A percentile compares a stretch with the other conserved stretches of the same genome.
phyloP scores from a whole-genome alignment of 2,329 filamentous ascomycete genomes.

The Nemania diffusa region DNA sequence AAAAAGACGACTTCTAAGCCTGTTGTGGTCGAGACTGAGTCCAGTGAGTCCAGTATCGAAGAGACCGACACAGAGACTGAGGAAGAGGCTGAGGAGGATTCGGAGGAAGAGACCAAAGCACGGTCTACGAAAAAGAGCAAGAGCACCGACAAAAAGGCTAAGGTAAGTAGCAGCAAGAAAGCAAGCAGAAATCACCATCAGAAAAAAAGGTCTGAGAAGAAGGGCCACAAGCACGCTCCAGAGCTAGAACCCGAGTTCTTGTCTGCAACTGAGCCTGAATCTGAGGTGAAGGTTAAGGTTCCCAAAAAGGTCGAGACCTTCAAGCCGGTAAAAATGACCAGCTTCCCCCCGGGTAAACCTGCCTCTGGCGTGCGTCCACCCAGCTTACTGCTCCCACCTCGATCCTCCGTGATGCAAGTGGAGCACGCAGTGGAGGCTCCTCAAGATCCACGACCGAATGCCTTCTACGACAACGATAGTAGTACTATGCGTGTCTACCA shows the following conservation, averaged over 20 bases:
- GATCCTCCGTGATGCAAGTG: conserved; percentile 62
- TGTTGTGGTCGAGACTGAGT: conserved; percentile 16
- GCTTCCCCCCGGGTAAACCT: conserved; percentile 22
- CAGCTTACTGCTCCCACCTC: conserved; percentile 60
- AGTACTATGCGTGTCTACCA: conserved; percentile 68
- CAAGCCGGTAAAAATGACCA: conserved; percentile 23
- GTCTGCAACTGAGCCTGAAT: conserved; percentile 30
- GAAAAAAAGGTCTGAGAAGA: conserved; percentile 28
- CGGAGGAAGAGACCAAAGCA: conserved; percentile 27
- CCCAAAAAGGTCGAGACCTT: conserved; percentile 30
- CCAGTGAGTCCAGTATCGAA: conserved; percentile 15
- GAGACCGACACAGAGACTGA: conserved; percentile 16
- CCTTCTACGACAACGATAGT: conserved; percentile 65
- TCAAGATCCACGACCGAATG: conserved; percentile 67
- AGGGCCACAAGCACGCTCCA: conserved; percentile 20
- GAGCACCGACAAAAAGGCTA: conserved; percentile 23
- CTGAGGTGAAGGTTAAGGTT: conserved; percentile 24
- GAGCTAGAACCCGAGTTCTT: conserved; percentile 16
- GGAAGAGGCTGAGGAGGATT: conserved; percentile 15
- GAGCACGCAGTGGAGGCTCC: conserved; percentile 65
- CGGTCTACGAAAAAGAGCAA: conserved; percentile 24
- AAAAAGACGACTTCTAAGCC: conserved; percentile 19
- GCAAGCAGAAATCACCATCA: neutral
- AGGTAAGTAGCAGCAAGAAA: conserved; percentile 35
- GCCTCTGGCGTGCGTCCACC: conserved; percentile 52